Evolutionary conservation across 1,284 basidiomycete species (phyloP), one percentile per base, ranked within the genome.

Genomic region (Somion occarium): DNA sequence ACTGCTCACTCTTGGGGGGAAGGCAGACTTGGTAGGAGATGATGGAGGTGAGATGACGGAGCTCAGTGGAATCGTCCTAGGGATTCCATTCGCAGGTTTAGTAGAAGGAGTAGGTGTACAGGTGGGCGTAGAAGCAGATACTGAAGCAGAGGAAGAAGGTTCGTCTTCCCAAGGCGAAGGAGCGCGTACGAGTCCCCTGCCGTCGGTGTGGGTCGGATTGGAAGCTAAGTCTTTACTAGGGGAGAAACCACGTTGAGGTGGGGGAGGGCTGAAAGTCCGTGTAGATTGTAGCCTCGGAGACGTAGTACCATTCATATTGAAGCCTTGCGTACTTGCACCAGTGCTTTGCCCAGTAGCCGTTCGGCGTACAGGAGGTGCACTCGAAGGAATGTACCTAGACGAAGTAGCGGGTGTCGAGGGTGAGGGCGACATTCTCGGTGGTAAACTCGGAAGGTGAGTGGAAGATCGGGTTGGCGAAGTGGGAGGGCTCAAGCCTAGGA

Each of bases 211-310:
- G 15, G 30, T 34, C 7, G 30, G 30, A 34, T 7, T 7, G 30
- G 30, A 7, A 34, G 30, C 7, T 15, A 15, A 34, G 7, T 7
- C 30, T 7, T 7, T 7, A 34, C 7, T 34, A 34, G 30, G n/a
- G n/a, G n/a, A n/a, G n/a, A n/a, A n/a, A n/a, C n/a, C n/a, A n/a
- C n/a, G n/a, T n/a, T n/a, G n/a, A n/a, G n/a, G n/a, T 7, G 15
- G 39, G 19, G 56, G 56, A 12, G 69, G 69, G 49, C 66, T 69
- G 22, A 68, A 59, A 2, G 66, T 54, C 41, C 64, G 61, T 0
- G 61, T 71, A 5, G 70, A 68, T 45, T 59, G 59, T 44, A 70
- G 60, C 27, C 67, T 48, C 2, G 62, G 60, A 39, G 59, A 64
- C 44, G 65, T 44, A 30, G 68, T 59, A 50, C 59, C 60, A 57